Conservation (phyloP, 208 protist species). For the Crithidia bombi region DNA sequence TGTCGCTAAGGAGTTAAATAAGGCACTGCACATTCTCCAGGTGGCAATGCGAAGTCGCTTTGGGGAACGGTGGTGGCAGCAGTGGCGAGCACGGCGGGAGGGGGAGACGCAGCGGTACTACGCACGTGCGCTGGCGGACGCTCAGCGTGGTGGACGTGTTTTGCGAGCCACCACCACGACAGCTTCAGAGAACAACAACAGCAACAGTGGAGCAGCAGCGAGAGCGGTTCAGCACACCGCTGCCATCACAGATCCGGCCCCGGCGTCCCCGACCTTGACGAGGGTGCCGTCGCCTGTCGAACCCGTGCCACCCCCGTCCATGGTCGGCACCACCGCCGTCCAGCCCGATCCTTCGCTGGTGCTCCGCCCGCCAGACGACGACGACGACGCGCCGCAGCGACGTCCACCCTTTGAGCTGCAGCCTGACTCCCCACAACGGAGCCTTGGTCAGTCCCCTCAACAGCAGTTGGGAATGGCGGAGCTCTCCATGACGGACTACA, state of each 20-base stretch:
- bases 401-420: background rate
- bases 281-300: background rate
- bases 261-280: background rate
- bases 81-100: slow-evolving; percentile 30
- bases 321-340: slow-evolving; percentile 3
- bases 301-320: background rate
- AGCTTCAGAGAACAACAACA: background rate
- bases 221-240: background rate
- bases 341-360: slow-evolving; percentile 15
- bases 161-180: background rate
- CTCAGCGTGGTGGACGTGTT: slow-evolving; percentile 21
- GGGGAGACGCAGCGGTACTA: slow-evolving; percentile 43
- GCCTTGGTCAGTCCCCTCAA: too few relatives aligned
- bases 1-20: slow-evolving; percentile 56
- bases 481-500: background rate
- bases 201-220: background rate
- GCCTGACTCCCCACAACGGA: background rate
- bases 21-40: slow-evolving; percentile 49
- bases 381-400: slow-evolving; percentile 6
- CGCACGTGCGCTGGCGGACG: slow-evolving; percentile 37
- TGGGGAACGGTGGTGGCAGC: slow-evolving; percentile 30
- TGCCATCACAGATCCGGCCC: background rate
- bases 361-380: background rate
- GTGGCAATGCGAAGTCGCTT: slow-evolving; percentile 31
- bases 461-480: background rate